Conservation (phyloP, 2,329 filamentous ascomycete genomes). For the Colletotrichum trifolii region DNA sequence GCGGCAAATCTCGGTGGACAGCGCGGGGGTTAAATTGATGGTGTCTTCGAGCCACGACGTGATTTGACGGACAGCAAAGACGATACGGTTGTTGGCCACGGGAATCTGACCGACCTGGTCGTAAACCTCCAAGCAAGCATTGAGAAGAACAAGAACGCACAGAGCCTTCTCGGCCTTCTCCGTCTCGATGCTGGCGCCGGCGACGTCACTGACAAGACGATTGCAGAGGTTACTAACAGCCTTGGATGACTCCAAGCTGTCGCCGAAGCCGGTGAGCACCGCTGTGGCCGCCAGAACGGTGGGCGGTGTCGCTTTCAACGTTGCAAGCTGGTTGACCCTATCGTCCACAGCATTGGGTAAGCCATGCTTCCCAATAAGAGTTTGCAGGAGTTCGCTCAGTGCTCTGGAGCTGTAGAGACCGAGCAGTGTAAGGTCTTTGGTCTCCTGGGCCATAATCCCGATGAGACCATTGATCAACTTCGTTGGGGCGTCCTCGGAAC, state of each 20-base stretch:
- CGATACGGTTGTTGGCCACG: slow-evolving; percentile 74
- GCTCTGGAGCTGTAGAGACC: slow-evolving; percentile 65
- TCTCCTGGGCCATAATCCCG: slow-evolving; percentile 55
- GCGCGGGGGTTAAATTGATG: slow-evolving; percentile 53
- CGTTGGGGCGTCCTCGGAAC: slow-evolving; percentile 46
- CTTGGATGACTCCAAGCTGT: slow-evolving; percentile 60
- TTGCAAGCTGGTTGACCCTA: slow-evolving; percentile 56
- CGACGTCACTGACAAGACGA: slow-evolving; percentile 69
- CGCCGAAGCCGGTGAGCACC: slow-evolving; percentile 63
- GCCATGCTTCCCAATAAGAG: slow-evolving; percentile 59
- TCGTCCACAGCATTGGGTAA: slow-evolving; percentile 58
- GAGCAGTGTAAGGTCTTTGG: slow-evolving; percentile 53
- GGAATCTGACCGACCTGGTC: slow-evolving; percentile 60
- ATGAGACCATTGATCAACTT: slow-evolving; percentile 55
- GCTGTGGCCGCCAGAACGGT: slow-evolving; percentile 62
- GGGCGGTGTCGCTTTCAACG: slow-evolving; percentile 58
- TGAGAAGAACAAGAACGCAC: slow-evolving; percentile 63
- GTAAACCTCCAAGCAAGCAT: slow-evolving; percentile 64
- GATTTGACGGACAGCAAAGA: slow-evolving; percentile 86
- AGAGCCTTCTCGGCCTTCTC: slow-evolving; percentile 61
- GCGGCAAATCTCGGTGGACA: slow-evolving; percentile 65
- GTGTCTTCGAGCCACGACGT: slow-evolving; percentile 74
- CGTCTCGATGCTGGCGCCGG: slow-evolving; percentile 56
- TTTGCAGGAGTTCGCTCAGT: slow-evolving; percentile 61
- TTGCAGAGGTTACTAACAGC: slow-evolving; percentile 66